These are phyloP conservation scores for cucumber (Cucumis sativus) DNA, from an alignment of 306 rosid genomes.

Conservation along the genomic window DNA sequence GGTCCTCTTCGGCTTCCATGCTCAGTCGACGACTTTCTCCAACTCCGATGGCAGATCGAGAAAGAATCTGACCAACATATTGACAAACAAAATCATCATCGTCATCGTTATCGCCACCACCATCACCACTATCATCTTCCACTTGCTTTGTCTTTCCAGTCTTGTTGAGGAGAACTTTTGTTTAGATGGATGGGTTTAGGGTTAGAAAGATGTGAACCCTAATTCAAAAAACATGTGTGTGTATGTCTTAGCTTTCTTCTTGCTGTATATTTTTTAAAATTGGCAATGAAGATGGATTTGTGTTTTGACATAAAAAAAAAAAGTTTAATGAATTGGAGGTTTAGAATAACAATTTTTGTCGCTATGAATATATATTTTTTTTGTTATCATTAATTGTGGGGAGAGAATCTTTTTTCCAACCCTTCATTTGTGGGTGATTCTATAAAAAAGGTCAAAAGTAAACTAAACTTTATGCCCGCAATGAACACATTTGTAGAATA, in stretches of 20 bases:
- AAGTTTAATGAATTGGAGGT: slow-evolving; percentile 1
- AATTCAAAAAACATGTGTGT: neutral
- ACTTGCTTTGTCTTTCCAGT: neutral
- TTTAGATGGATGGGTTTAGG: neutral
- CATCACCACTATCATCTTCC: neutral
- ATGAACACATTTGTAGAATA: neutral
- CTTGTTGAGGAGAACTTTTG: neutral
- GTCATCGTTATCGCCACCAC: neutral
- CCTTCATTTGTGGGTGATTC: neutral
- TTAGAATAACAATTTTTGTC: neutral
- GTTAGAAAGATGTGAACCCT: neutral
- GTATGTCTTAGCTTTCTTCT: neutral
- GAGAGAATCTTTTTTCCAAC: neutral
- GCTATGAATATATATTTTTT: neutral
- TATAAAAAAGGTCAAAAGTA: neutral
- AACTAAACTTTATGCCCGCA: neutral
- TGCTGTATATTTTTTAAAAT: neutral
- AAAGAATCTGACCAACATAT: neutral
- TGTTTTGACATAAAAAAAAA: neutral
- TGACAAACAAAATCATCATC: neutral
- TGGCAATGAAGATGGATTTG: neutral
- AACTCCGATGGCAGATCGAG: neutral
- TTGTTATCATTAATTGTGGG: neutral
- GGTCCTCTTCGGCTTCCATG: slow-evolving; percentile 70
- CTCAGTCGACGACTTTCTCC: slow-evolving; percentile 36